A percentile compares a stretch with the other conserved stretches of the same genome.
Conservation (phyloP, 305 asterid genomes). For the Fraxinus dipetala region DNA sequence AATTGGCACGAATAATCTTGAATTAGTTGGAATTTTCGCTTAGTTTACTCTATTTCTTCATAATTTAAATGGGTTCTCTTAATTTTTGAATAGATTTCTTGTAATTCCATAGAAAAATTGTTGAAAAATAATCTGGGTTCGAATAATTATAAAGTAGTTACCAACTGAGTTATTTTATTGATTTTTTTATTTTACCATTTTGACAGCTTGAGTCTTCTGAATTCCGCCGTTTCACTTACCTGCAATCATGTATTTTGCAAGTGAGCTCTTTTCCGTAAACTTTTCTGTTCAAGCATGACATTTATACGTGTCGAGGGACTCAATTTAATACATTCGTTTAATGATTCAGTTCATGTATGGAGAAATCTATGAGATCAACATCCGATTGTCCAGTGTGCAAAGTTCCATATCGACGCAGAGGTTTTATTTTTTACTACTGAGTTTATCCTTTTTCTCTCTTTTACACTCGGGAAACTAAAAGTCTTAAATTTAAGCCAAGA, state of each 20-base stretch:
- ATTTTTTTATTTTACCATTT: constrained; percentile 6
- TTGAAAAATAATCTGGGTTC: background rate
- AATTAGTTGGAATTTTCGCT: background rate
- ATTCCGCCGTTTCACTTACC: constrained; percentile 69
- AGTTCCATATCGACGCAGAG: constrained; percentile 87
- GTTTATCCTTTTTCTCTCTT: background rate
- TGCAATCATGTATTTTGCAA: constrained; percentile 95
- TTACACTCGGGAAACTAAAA: background rate
- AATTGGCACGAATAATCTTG: background rate
- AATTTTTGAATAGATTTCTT: background rate
- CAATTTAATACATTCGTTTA: background rate
- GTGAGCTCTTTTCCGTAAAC: constrained; percentile 36
- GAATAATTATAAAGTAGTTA: background rate
- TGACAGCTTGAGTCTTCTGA: constrained; percentile 75
- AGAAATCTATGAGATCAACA: constrained; percentile 75
- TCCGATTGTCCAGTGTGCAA: constrained; percentile 86
- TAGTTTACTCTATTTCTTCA: background rate
- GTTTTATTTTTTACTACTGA: constrained; percentile 27
- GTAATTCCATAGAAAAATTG: background rate
- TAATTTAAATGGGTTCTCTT: background rate
- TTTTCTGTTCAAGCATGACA: background rate
- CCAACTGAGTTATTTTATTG: background rate
- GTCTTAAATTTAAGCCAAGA: background rate
- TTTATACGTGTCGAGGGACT: constrained; percentile 1
- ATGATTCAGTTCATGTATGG: constrained; percentile 63